Evolutionary conservation across 345 rosid species (phyloP).

Genomic region (rapeseed (Brassica napus)): DNA sequence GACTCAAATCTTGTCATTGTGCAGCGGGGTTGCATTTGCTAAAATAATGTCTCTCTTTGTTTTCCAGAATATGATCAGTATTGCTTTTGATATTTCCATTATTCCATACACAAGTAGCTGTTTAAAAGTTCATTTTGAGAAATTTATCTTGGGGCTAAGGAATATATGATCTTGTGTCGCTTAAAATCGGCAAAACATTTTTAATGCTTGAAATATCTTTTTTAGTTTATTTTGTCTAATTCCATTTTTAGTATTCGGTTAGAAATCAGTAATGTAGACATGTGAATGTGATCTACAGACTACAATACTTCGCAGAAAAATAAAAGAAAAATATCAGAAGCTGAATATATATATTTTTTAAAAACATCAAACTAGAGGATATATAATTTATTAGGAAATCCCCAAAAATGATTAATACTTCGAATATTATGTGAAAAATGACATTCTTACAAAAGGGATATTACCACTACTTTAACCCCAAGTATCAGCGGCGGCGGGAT

Average conservation of each 20-base stretch:
- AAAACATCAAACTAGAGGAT: background rate
- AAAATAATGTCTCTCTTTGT: background rate
- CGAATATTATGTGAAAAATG: background rate
- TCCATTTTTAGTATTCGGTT: no score
- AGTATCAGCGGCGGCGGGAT: background rate
- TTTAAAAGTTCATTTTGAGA: background rate
- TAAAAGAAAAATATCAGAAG: no score
- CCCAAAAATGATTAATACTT: background rate
- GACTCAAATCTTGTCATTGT: conserved; percentile 23
- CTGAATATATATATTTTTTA: background rate
- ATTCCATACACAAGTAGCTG: background rate
- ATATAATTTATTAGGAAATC: background rate
- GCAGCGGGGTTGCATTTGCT: conserved; percentile 7
- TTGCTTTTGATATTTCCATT: background rate
- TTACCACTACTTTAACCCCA: conserved; percentile 2
- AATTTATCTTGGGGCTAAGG: background rate
- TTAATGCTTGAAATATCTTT: no score
- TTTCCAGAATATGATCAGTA: background rate
- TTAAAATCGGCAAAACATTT: no score
- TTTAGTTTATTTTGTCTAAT: no score
- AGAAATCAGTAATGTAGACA: no score
- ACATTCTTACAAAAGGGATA: conserved; percentile 4
- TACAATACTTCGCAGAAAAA: no score
- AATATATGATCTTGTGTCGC: no score
- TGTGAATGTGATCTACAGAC: no score